Conservation (phyloP, 2,329 filamentous ascomycete genomes). For the Hymenoscyphus linearis region DNA sequence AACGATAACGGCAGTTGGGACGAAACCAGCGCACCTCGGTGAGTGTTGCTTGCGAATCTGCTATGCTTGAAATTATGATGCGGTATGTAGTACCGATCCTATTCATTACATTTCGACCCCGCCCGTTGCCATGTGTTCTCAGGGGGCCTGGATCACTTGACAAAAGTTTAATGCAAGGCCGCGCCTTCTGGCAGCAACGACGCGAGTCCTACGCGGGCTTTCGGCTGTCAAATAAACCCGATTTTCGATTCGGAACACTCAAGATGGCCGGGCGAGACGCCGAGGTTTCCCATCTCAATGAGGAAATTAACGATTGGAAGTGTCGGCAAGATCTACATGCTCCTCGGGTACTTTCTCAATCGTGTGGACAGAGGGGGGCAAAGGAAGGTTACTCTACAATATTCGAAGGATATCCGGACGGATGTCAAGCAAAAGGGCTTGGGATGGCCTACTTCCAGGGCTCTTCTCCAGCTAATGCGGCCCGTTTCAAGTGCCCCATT, state of each 20-base stretch:
- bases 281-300: not conserved
- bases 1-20: conserved; percentile 1
- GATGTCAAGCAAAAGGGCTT: not conserved
- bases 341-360: not conserved
- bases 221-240: not conserved
- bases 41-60: not conserved
- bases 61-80: not conserved
- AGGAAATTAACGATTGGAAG: not conserved
- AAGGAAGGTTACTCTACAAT: not conserved
- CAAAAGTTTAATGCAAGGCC: not conserved
- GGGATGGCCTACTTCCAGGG: not conserved
- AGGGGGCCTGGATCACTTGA: not conserved
- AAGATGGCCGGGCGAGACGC: not conserved
- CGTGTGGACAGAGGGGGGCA: not conserved
- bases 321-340: not conserved
- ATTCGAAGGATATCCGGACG: not conserved
- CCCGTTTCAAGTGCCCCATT: not conserved
- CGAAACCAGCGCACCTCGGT: not conserved
- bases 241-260: not conserved
- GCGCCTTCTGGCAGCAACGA: not conserved
- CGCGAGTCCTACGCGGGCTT: not conserved
- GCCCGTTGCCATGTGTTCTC: not conserved
- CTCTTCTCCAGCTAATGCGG: not conserved
- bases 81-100: not conserved
- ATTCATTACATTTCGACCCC: not conserved